phyloP scores from a whole-genome alignment of 2,329 filamentous ascomycete genomes.

The Arthroderma sp. region DNA sequence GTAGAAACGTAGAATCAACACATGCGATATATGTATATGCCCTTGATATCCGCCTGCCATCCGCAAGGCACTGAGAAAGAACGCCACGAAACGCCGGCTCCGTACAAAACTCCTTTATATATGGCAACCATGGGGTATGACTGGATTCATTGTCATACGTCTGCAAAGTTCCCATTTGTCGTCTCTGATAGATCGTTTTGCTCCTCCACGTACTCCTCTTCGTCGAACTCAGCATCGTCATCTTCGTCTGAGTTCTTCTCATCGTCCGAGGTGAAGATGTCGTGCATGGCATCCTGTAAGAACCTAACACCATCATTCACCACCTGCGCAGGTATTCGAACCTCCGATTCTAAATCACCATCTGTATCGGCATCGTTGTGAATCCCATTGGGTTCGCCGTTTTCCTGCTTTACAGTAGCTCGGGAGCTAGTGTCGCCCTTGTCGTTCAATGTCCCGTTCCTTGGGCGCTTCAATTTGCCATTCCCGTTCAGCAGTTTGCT shows the following conservation, averaged over 20 bases:
- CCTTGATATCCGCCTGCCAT: no score
- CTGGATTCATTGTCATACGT: no score
- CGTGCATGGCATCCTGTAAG: slow-evolving; percentile 38
- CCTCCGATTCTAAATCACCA: slow-evolving; percentile 17
- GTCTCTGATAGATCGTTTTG: no score
- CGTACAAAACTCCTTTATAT: no score
- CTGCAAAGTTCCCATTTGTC: no score
- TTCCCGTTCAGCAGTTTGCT: slow-evolving; percentile 18
- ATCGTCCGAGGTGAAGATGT: slow-evolving; percentile 25
- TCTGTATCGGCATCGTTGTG: not conserved
- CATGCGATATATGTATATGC: no score
- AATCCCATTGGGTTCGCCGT: not conserved
- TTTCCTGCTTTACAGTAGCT: not conserved
- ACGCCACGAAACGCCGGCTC: no score
- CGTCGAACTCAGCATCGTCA: slow-evolving; percentile 23
- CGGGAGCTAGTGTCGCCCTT: not conserved
- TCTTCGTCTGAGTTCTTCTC: slow-evolving; percentile 26
- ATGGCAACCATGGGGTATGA: no score
- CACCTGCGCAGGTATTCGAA: slow-evolving; percentile 36
- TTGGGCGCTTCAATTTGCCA: slow-evolving; percentile 9
- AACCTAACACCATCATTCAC: slow-evolving; percentile 39
- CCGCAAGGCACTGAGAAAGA: no score
- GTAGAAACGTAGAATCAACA: no score
- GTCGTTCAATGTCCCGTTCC: not conserved
- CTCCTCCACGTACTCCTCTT: slow-evolving; percentile 1